phyloP scores from a whole-genome alignment of 2,329 filamentous ascomycete species.

The Bipolaris zeicola region DNA sequence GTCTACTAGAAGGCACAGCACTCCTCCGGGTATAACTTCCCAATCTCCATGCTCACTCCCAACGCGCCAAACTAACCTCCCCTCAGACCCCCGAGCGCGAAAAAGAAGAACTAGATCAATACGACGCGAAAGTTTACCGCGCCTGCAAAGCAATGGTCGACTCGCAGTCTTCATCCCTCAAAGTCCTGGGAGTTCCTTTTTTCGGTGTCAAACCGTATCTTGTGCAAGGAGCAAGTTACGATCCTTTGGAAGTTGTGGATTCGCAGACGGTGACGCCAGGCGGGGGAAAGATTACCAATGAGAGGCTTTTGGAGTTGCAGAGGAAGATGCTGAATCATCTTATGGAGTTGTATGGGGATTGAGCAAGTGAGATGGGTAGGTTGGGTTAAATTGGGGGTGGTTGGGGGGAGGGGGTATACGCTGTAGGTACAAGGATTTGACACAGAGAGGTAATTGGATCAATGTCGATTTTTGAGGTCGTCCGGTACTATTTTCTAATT shows the following conservation, averaged over 20 bases:
- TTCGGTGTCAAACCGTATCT: constrained; percentile 37
- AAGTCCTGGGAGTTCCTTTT: constrained; percentile 54
- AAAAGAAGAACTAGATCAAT: constrained; percentile 61
- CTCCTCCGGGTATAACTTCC: constrained; percentile 29
- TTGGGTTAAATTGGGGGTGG: background rate
- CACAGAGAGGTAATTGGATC: too few species aligned
- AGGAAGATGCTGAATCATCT: constrained; percentile 46
- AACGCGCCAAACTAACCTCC: background rate
- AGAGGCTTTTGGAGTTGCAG: constrained; percentile 39
- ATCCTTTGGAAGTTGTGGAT: constrained; percentile 9
- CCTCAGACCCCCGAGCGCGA: constrained; percentile 55
- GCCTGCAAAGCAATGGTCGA: constrained; percentile 64
- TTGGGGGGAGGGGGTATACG: too few species aligned
- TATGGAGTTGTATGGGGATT: constrained; percentile 39
- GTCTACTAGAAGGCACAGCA: constrained; percentile 29
- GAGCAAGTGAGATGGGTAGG: background rate
- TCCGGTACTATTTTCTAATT: too few species aligned
- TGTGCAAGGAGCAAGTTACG: constrained; percentile 28
- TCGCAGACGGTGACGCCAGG: background rate
- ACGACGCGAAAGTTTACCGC: constrained; percentile 67
- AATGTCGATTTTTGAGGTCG: too few species aligned
- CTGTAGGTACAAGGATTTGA: too few species aligned
- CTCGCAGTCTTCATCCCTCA: constrained; percentile 62
- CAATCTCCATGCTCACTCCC: too few species aligned
- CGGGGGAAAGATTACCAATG: constrained; percentile 31